Evolutionary conservation across 345 rosid genomes (phyloP), one percentile per base, ranked within the genome.

Genomic region (Mallotus nudiflorus): DNA sequence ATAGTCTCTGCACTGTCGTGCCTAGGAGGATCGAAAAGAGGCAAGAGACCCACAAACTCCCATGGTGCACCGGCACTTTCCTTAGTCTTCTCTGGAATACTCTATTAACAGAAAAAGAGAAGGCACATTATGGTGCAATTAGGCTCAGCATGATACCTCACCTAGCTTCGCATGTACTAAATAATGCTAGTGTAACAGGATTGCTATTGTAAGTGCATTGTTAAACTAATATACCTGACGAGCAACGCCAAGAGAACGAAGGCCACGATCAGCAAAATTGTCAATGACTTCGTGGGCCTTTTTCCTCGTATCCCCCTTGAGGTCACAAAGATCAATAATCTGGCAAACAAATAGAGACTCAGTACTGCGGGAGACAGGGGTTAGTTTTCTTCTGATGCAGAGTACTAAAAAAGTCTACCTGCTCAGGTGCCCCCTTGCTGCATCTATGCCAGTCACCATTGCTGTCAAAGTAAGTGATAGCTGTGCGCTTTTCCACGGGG

Each of bases 1-100:
- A 93, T 93, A 66, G 98, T 93, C 80, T 93, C 98, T 42, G 97
- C 98, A 83, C 97, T 93, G 62, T 93, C 98, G 71, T 93, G 98
- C 82, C 98, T 93, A 58, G 98, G 98, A 8, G 97, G 99, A 46
- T 95, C 97, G 33, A 92, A 92, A 57, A 95, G 93, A 65, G 97
- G 99, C 79, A 95, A 58, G 31, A 92, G 92, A 66, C 99, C 99
- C 10, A 92, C 88, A 73, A 95, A 90, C 70, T 88, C 97, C 97
- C 97, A 95, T 42, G 91, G 84, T 49, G 25, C 85, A 65, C 97
- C 97, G 0, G 63, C 79, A 52, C 97, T 85, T 65, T 90, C 96
- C 80, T 90, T 92, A 54, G 27, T 87, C 74, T 89, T 95, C 79
- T 87, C 97, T 24, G 89, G 85, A 12, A 95, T 71, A 0, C 67